These are phyloP conservation scores for Solanum corneliomulleri DNA, from an alignment of 257 asterid genomes.

Conservation along the genomic window DNA sequence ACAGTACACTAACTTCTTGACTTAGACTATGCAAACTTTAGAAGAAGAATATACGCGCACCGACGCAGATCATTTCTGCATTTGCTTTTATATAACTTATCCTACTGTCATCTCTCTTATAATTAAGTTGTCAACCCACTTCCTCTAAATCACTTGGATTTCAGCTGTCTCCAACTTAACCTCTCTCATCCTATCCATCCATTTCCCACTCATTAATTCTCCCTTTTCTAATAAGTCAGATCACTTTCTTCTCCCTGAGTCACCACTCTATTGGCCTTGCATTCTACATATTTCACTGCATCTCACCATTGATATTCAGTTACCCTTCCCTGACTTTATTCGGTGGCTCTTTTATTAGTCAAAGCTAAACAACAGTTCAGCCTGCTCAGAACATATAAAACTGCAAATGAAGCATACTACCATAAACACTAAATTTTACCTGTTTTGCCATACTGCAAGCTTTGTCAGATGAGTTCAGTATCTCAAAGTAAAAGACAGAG, in stretches of 20 bases:
- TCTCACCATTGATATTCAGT: not conserved
- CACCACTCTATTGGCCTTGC: not conserved
- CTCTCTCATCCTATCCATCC: not conserved
- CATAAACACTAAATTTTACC: slow-evolving; percentile 10
- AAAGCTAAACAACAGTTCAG: not conserved
- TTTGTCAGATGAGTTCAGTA: slow-evolving; percentile 38
- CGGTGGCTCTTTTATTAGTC: not conserved
- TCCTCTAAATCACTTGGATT: not conserved
- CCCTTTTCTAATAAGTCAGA: not conserved
- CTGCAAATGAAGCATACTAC: not conserved
- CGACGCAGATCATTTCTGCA: not conserved
- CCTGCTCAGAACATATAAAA: not conserved
- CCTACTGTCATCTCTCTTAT: not conserved
- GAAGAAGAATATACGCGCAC: not conserved
- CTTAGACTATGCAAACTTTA: not conserved
- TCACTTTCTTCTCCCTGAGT: not conserved
- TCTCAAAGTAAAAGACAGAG: slow-evolving; percentile 41
- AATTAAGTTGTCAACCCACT: not conserved
- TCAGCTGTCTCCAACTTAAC: not conserved
- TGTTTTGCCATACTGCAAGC: slow-evolving; percentile 43
- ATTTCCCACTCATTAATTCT: not conserved
- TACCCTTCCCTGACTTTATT: not conserved
- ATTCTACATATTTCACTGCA: not conserved
- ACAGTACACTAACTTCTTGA: not conserved
- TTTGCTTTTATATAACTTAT: not conserved